These are phyloP conservation scores for Fragilaria radians DNA, from an alignment of 108 stramenopile species.

Conservation along the genomic window DNA sequence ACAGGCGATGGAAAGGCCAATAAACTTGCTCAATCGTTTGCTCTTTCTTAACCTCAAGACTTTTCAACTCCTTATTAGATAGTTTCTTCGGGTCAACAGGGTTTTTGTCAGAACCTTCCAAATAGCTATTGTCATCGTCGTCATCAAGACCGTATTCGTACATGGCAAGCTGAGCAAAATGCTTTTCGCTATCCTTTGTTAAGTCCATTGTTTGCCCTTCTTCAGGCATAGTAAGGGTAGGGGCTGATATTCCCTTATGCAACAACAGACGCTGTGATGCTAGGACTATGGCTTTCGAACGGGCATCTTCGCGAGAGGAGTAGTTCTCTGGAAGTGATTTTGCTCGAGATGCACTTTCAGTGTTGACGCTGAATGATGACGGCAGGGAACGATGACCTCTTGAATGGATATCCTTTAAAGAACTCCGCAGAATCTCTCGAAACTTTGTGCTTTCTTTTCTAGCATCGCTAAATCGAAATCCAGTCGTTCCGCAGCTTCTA, in stretches of 20 bases:
- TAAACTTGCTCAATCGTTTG: constrained; percentile 79
- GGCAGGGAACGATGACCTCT: not conserved
- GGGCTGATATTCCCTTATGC: not conserved
- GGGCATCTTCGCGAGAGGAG: not conserved
- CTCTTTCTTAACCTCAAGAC: constrained; percentile 51
- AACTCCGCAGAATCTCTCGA: not conserved
- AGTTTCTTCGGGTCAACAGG: constrained; percentile 12
- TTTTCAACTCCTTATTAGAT: constrained; percentile 10
- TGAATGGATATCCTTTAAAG: not conserved
- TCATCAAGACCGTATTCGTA: constrained; percentile 46
- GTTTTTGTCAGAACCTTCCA: constrained; percentile 42
- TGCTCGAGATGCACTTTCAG: not conserved
- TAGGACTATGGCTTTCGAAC: not conserved
- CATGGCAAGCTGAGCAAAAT: not conserved
- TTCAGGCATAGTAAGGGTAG: not conserved
- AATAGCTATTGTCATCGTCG: constrained; percentile 71
- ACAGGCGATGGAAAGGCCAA: constrained; percentile 82
- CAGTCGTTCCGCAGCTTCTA: not conserved
- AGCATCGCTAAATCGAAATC: not conserved
- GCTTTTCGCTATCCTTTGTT: not conserved
- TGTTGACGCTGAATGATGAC: not conserved
- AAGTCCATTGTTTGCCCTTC: not conserved
- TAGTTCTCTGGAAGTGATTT: not conserved
- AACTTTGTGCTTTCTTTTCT: not conserved
- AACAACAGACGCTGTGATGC: not conserved